A percentile compares a stretch with the other conserved stretches of the same genome.
phyloP scores from a whole-genome alignment of 75 land plant genomes.

The Pinus albicaulis region DNA sequence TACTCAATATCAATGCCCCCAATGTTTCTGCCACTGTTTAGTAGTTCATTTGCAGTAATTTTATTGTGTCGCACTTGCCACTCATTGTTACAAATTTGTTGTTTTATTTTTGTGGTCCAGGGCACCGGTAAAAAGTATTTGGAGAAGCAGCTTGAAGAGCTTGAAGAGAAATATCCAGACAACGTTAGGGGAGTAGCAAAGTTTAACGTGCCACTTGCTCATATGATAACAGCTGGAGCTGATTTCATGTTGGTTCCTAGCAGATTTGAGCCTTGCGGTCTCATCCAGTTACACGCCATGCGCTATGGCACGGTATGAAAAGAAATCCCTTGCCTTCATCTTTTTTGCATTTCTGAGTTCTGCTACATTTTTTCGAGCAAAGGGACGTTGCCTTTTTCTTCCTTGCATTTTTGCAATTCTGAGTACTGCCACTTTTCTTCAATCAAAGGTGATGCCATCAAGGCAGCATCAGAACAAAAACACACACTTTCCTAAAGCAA shows the following conservation, averaged over 20 bases:
- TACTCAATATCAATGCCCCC: too few species aligned
- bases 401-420: not conserved
- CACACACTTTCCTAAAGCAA: too few species aligned
- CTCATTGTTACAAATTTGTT: not conserved
- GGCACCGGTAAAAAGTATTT: slow-evolving; percentile 90
- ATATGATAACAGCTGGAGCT: slow-evolving; percentile 78
- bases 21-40: too few species aligned
- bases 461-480: too few species aligned
- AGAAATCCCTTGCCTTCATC: not conserved
- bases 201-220: slow-evolving; percentile 81
- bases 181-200: slow-evolving; percentile 77
- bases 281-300: slow-evolving; percentile 94
- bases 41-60: not conserved
- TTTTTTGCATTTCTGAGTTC: not conserved
- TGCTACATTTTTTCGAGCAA: too few species aligned
- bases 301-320: slow-evolving; percentile 84
- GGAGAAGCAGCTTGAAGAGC: slow-evolving; percentile 71
- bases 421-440: too few species aligned
- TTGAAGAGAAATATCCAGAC: slow-evolving; percentile 64
- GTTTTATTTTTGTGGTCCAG: slow-evolving; percentile 26
- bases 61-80: not conserved
- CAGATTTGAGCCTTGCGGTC: slow-evolving; percentile 95
- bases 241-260: slow-evolving; percentile 78
- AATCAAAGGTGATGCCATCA: too few species aligned
- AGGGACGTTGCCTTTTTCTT: not conserved